These are phyloP conservation scores for Calonectria naviculata DNA, from an alignment of 2,329 filamentous ascomycete species.

Conservation along the genomic window DNA sequence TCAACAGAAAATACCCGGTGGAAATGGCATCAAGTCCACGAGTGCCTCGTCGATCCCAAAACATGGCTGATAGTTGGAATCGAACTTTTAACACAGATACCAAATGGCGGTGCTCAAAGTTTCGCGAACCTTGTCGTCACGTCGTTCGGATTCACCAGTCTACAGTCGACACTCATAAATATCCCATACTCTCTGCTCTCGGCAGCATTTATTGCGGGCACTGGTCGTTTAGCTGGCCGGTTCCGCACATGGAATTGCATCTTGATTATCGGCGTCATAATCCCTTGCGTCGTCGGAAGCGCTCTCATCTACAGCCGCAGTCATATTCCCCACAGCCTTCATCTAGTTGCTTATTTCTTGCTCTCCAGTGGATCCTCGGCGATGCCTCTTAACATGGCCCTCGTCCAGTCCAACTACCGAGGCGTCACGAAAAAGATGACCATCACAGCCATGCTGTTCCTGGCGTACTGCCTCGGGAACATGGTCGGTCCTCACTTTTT, in stretches of 20 bases:
- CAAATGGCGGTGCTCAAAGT: constrained; percentile 70
- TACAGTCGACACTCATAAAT: constrained; percentile 67
- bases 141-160: constrained; percentile 65
- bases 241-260: constrained; percentile 63
- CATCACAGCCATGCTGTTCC: constrained; percentile 65
- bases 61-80: constrained; percentile 69
- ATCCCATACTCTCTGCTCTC: constrained; percentile 68
- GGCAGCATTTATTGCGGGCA: constrained; percentile 58
- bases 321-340: constrained; percentile 52
- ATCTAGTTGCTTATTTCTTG: constrained; percentile 69
- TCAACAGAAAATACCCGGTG: constrained; percentile 59
- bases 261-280: constrained; percentile 60
- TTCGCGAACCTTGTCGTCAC: constrained; percentile 68
- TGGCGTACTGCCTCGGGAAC: constrained; percentile 67
- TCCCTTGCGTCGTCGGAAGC: constrained; percentile 63
- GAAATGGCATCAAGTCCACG: constrained; percentile 61
- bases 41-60: constrained; percentile 68
- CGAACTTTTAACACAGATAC: constrained; percentile 65
- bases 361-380: constrained; percentile 64
- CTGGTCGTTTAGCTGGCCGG: constrained; percentile 62
- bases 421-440: constrained; percentile 72
- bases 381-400: constrained; percentile 65
- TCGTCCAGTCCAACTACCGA: constrained; percentile 66
- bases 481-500: constrained; percentile 69
- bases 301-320: constrained; percentile 63